phyloP scores from a whole-genome alignment of 495 filamentous ascomycete genomes.

The Trichodelitschia bisporula region DNA sequence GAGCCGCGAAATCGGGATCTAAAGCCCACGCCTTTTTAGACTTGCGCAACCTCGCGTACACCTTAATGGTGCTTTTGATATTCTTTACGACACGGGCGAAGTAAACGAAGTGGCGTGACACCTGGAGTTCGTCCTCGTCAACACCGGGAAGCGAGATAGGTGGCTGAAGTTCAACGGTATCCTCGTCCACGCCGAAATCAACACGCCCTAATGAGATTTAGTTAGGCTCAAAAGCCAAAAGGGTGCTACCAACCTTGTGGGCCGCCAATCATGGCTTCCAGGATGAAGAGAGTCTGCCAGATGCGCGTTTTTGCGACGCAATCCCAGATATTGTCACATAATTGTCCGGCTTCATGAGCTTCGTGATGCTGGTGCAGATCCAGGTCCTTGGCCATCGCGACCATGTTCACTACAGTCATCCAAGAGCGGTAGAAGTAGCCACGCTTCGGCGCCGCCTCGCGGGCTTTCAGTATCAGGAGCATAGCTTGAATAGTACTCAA shows the following conservation, averaged over 20 bases:
- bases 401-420: constrained; percentile 84
- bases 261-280: constrained; percentile 82
- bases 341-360: constrained; percentile 41
- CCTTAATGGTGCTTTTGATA: constrained; percentile 48
- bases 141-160: constrained; percentile 35
- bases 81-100: constrained; percentile 54
- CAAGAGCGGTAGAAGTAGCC: constrained; percentile 96
- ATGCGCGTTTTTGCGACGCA: constrained; percentile 67
- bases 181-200: constrained; percentile 49
- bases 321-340: constrained; percentile 47
- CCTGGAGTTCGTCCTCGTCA: constrained; percentile 52
- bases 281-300: constrained; percentile 73
- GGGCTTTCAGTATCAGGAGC: constrained; percentile 69
- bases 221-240: neutral
- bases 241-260: constrained; percentile 47
- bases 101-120: constrained; percentile 62
- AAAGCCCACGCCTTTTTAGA: constrained; percentile 68
- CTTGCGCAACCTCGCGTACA: constrained; percentile 55
- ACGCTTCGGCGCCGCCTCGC: constrained; percentile 72
- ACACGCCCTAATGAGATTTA: constrained; percentile 35
- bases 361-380: constrained; percentile 73
- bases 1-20: constrained; percentile 59
- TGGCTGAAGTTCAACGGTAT: constrained; percentile 54
- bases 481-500: constrained; percentile 86
- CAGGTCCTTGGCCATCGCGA: constrained; percentile 83